Conservation (phyloP, 257 asterid genomes). For the Fraxinus excelsior region DNA sequence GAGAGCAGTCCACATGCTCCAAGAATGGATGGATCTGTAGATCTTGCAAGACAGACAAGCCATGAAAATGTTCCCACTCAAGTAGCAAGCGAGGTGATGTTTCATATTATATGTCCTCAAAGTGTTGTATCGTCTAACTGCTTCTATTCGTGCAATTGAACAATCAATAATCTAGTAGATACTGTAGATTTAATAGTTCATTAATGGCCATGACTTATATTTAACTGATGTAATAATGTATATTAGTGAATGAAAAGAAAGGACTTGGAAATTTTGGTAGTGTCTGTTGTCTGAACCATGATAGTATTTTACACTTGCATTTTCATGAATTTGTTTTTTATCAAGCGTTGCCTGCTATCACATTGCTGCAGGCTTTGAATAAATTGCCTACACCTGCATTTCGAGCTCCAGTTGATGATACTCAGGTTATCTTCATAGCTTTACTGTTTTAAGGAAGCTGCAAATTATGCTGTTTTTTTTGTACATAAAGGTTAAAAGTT, state of each 20-base stretch:
- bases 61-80: constrained; percentile 32
- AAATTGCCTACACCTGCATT: constrained; percentile 54
- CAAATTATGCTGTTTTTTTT: constrained; percentile 13
- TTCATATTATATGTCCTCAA: neutral
- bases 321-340: constrained; percentile 18
- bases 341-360: constrained; percentile 16
- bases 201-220: neutral
- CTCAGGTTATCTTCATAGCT: constrained; percentile 56
- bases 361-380: constrained; percentile 43
- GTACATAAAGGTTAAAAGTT: constrained; percentile 27
- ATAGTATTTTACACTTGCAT: constrained; percentile 11
- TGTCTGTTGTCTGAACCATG: neutral
- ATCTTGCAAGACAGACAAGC: constrained; percentile 27
- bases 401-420: constrained; percentile 66
- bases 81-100: constrained; percentile 37
- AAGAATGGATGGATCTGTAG: constrained; percentile 30
- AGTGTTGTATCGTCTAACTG: neutral
- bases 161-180: neutral
- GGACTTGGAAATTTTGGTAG: constrained; percentile 5
- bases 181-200: neutral
- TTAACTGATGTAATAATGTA: neutral
- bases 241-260: neutral
- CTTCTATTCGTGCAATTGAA: neutral
- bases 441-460: constrained; percentile 16
- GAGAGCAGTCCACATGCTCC: constrained; percentile 30